Percentiles rank a stretch among this genome's conserved stretches.
Evolutionary conservation across 179 eudicot species (phyloP).

Genomic region (Beta macrorhiza): DNA sequence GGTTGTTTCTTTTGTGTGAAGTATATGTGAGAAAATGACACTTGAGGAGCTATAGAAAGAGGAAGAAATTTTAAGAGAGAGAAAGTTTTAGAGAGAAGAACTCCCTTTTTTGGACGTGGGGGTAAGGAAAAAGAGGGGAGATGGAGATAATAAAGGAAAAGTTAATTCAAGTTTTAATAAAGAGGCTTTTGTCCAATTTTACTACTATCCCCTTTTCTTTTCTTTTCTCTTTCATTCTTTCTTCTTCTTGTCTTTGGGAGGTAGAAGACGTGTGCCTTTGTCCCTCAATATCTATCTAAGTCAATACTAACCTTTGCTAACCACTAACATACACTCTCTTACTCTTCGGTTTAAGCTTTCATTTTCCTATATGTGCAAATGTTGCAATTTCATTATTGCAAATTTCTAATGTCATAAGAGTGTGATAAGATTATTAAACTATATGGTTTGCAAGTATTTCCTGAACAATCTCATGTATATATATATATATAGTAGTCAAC

Average conservation of each 20-base stretch:
- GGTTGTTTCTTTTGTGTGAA: conserved; percentile 66
- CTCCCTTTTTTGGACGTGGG: conserved; percentile 36
- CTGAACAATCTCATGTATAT: no score
- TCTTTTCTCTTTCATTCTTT: not conserved
- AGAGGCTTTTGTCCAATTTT: conserved; percentile 20
- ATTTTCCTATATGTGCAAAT: no score
- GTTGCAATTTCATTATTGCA: no score
- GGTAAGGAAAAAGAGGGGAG: conserved; percentile 14
- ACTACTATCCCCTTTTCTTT: not conserved
- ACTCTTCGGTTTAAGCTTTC: not conserved
- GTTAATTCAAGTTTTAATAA: not conserved
- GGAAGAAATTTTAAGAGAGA: conserved; percentile 9
- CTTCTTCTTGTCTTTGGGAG: not conserved
- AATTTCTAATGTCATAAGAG: no score
- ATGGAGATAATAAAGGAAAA: conserved; percentile 16
- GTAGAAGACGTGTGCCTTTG: conserved; percentile 19
- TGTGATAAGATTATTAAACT: no score
- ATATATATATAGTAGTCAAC: no score
- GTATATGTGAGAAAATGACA: conserved; percentile 72
- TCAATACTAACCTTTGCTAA: conserved; percentile 28
- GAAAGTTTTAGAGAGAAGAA: conserved; percentile 6
- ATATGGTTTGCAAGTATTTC: no score
- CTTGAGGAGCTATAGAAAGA: conserved; percentile 28
- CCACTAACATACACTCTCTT: not conserved
- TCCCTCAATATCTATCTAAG: not conserved